Evolutionary conservation across 1,284 basidiomycete genomes (phyloP).

Genomic region (Marasmius fiardii): DNA sequence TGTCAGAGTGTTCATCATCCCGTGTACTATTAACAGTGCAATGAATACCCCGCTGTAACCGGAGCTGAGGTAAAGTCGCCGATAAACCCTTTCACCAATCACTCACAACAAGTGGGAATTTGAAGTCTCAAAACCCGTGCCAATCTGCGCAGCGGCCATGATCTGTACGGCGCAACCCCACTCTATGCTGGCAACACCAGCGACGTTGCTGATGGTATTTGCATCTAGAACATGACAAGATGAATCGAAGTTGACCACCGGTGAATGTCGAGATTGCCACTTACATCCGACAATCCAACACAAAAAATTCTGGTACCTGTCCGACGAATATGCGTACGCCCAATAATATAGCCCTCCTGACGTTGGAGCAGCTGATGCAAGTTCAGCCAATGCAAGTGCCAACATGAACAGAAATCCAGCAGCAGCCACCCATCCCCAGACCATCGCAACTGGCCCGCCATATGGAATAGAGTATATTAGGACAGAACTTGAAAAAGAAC

Average conservation of each 20-base stretch:
- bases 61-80: not conserved
- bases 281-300: conserved; percentile 42
- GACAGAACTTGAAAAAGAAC: conserved; percentile 28
- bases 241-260: not conserved
- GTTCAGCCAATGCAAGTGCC: conserved; percentile 49
- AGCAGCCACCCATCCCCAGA: conserved; percentile 41
- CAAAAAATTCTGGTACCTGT: conserved; percentile 28
- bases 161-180: conserved; percentile 41
- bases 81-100: not conserved
- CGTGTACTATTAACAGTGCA: conserved; percentile 28
- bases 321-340: conserved; percentile 33
- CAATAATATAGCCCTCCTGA: conserved; percentile 40
- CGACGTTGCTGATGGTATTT: conserved; percentile 36
- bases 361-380: conserved; percentile 49
- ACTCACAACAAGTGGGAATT: conserved; percentile 28
- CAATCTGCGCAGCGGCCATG: conserved; percentile 32
- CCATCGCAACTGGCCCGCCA: conserved; percentile 45
- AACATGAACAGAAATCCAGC: conserved; percentile 42
- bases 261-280: conserved; percentile 8
- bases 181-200: conserved; percentile 37
- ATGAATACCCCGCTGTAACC: conserved; percentile 27
- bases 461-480: conserved; percentile 40
- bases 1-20: conserved; percentile 38
- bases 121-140: conserved; percentile 28
- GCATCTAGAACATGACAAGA: conserved; percentile 23